Percentiles rank a stretch among this genome's conserved stretches.
Conservation (phyloP, 306 rosid genomes). For the Neltuma alba region DNA sequence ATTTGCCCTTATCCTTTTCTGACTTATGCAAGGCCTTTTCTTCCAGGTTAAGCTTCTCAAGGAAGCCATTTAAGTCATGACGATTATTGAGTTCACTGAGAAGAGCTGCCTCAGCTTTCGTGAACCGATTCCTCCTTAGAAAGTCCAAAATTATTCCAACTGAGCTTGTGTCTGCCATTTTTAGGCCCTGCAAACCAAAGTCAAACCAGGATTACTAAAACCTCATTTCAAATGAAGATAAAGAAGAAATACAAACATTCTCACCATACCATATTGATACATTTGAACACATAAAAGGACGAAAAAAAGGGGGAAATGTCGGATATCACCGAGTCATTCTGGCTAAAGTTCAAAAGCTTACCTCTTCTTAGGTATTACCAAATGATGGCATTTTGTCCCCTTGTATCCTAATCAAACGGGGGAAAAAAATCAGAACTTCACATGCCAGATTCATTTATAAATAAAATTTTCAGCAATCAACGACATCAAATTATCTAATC, state of each 20-base stretch:
- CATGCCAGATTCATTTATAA: slow-evolving; percentile 21
- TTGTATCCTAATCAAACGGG: slow-evolving; percentile 51
- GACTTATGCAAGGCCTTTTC: slow-evolving; percentile 53
- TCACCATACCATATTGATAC: slow-evolving; percentile 21
- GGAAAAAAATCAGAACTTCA: slow-evolving; percentile 31
- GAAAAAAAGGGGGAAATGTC: neutral
- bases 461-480: slow-evolving; percentile 43
- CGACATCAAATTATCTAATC: slow-evolving; percentile 20
- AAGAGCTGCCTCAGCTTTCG: slow-evolving; percentile 91
- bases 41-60: slow-evolving; percentile 71
- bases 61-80: slow-evolving; percentile 72
- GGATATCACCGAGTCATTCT: neutral
- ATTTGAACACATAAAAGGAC: neutral
- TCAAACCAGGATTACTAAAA: slow-evolving; percentile 37
- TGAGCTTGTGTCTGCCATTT: slow-evolving; percentile 77
- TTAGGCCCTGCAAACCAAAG: slow-evolving; percentile 53
- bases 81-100: slow-evolving; percentile 73
- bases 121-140: slow-evolving; percentile 73
- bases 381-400: slow-evolving; percentile 54
- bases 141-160: slow-evolving; percentile 89
- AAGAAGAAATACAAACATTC: slow-evolving; percentile 13
- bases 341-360: slow-evolving; percentile 32
- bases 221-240: slow-evolving; percentile 37
- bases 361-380: slow-evolving; percentile 60
- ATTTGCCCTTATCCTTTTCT: slow-evolving; percentile 65